Percentiles rank a stretch among this genome's conserved stretches.
phyloP scores from a whole-genome alignment of 2,329 filamentous ascomycete genomes.

The Monosporascus cannonballus region DNA sequence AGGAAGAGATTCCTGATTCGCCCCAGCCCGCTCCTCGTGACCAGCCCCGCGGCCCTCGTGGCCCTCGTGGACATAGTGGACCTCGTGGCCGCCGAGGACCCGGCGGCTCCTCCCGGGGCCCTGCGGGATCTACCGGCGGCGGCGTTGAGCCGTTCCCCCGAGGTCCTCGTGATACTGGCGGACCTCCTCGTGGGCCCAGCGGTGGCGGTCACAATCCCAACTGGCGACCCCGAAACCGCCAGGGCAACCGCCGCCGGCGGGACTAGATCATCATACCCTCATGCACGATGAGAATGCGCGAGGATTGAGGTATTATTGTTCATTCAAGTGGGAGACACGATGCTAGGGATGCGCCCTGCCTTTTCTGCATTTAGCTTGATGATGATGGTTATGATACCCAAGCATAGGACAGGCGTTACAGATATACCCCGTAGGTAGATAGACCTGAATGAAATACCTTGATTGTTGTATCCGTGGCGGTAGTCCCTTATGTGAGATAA shows the following conservation, averaged over 20 bases:
- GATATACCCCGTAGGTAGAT: too few relatives aligned
- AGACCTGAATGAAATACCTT: too few relatives aligned
- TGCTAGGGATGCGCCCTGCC: too few relatives aligned
- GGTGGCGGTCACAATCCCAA: constrained; percentile 19
- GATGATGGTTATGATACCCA: too few relatives aligned
- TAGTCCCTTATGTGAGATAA: too few relatives aligned
- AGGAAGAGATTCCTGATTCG: constrained; percentile 45
- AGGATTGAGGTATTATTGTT: too few relatives aligned
- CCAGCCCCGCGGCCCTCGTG: constrained; percentile 19
- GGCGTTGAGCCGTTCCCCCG: not conserved
- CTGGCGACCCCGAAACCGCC: constrained; percentile 20
- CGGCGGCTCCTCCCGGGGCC: not conserved
- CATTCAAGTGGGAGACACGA: too few relatives aligned
- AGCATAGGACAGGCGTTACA: too few relatives aligned
- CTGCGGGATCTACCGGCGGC: not conserved
- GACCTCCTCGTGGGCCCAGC: constrained; percentile 6
- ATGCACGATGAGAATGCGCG: too few relatives aligned
- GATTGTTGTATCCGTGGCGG: too few relatives aligned
- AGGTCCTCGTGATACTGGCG: constrained; percentile 11
- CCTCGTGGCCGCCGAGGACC: not conserved
- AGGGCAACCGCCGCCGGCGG: constrained; percentile 17
- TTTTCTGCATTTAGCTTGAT: too few relatives aligned
- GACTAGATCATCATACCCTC: not conserved
- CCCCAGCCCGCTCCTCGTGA: constrained; percentile 13
- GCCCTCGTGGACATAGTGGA: constrained; percentile 16